phyloP scores from a whole-genome alignment of 345 rosid species.

The Arabis alpina region DNA sequence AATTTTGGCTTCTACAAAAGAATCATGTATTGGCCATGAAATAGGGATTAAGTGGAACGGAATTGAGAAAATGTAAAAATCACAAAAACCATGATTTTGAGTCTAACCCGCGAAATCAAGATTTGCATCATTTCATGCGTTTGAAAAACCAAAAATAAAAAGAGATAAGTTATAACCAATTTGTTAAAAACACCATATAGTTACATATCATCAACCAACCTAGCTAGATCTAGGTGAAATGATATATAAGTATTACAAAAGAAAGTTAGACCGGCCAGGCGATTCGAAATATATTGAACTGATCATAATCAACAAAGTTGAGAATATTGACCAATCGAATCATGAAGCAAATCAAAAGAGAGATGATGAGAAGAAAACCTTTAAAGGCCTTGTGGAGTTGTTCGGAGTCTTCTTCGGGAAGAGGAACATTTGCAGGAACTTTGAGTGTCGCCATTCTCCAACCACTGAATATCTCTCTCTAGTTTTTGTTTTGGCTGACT shows the following conservation, averaged over 20 bases:
- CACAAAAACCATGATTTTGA: not conserved
- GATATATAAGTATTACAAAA: not conserved
- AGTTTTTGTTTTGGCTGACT: not conserved
- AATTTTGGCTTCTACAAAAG: not conserved
- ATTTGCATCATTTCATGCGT: not conserved
- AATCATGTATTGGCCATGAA: not conserved
- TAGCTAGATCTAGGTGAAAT: constrained; percentile 24
- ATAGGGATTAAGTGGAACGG: too few relatives aligned
- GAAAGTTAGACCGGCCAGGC: not conserved
- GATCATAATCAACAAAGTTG: constrained; percentile 12
- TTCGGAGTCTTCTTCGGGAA: constrained; percentile 85
- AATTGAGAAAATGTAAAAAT: not conserved
- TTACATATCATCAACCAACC: constrained; percentile 19
- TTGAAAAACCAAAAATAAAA: not conserved
- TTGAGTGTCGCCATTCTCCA: constrained; percentile 70
- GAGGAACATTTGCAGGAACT: constrained; percentile 64
- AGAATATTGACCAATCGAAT: not conserved
- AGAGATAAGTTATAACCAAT: not conserved
- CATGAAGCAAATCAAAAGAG: not conserved
- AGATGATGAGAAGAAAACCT: constrained; percentile 47
- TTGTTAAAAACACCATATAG: not conserved
- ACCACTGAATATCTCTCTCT: constrained; percentile 19
- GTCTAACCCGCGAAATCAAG: not conserved
- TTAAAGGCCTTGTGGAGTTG: constrained; percentile 81
- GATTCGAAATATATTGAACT: not conserved